Conservation (phyloP, 345 rosid species). For the Eucalyptus erythrocorys region DNA sequence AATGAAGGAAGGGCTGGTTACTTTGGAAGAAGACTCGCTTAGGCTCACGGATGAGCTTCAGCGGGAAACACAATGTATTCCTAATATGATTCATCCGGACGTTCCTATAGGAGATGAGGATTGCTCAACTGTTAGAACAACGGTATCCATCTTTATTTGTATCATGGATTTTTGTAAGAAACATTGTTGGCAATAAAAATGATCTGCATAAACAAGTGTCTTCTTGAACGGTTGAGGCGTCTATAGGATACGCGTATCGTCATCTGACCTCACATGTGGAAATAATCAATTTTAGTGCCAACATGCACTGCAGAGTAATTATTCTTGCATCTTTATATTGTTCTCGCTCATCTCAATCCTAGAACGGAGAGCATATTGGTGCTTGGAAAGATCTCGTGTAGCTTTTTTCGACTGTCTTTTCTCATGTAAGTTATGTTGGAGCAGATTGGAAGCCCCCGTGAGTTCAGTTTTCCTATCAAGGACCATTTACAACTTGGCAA, state of each 20-base stretch:
- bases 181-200: background rate
- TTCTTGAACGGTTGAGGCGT: background rate
- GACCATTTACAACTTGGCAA: conserved; percentile 90
- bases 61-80: conserved; percentile 71
- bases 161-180: background rate
- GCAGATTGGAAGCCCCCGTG: conserved; percentile 56
- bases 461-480: conserved; percentile 66
- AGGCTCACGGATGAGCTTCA: conserved; percentile 79
- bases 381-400: background rate
- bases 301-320: background rate
- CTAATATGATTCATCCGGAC: conserved; percentile 87
- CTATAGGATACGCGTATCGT: background rate
- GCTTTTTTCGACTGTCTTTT: background rate
- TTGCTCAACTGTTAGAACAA: conserved; percentile 43
- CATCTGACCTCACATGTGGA: background rate
- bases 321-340: background rate
- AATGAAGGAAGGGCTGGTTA: conserved; percentile 52
- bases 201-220: background rate
- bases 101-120: conserved; percentile 84
- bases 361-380: background rate
- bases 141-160: conserved; percentile 14
- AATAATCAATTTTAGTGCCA: background rate
- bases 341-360: background rate
- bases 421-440: background rate
- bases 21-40: conserved; percentile 68